Percentiles rank a stretch among this genome's conserved stretches.
These are phyloP conservation scores for Fusarium heterosporum DNA, from an alignment of 2,329 filamentous ascomycete species.

Conservation along the genomic window DNA sequence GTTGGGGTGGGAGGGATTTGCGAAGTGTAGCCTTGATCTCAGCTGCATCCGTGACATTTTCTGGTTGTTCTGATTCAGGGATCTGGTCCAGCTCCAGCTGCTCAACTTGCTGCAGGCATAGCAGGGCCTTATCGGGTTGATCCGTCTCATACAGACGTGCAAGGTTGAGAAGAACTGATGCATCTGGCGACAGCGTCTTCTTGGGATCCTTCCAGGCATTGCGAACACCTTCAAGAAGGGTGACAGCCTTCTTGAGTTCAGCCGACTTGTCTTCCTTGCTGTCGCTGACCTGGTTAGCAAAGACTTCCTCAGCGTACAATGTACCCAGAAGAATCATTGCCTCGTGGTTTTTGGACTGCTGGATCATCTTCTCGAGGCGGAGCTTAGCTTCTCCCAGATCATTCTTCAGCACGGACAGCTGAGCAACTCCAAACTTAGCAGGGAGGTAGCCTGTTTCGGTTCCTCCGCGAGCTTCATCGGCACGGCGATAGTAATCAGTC, in stretches of 20 bases:
- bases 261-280: conserved; percentile 87
- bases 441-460: conserved; percentile 92
- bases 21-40: conserved; percentile 72
- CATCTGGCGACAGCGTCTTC: conserved; percentile 82
- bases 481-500: conserved; percentile 86
- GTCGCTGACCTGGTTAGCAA: conserved; percentile 77
- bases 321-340: conserved; percentile 93
- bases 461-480: conserved; percentile 91
- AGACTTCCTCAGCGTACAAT: conserved; percentile 94
- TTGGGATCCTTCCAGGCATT: conserved; percentile 93
- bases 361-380: conserved; percentile 91
- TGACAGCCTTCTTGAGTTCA: conserved; percentile 87
- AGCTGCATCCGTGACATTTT: conserved; percentile 66
- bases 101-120: conserved; percentile 92
- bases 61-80: conserved; percentile 74
- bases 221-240: conserved; percentile 85
- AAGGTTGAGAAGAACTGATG: conserved; percentile 90
- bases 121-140: conserved; percentile 88
- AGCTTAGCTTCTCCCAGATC: conserved; percentile 94
- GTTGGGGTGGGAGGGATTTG: conserved; percentile 84
- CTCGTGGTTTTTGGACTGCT: conserved; percentile 84
- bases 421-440: conserved; percentile 93
- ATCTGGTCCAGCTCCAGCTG: conserved; percentile 87
- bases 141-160: conserved; percentile 90
- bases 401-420: conserved; percentile 85